phyloP scores from a whole-genome alignment of 2,329 filamentous ascomycete genomes.

The Botrytis hyacinthi region DNA sequence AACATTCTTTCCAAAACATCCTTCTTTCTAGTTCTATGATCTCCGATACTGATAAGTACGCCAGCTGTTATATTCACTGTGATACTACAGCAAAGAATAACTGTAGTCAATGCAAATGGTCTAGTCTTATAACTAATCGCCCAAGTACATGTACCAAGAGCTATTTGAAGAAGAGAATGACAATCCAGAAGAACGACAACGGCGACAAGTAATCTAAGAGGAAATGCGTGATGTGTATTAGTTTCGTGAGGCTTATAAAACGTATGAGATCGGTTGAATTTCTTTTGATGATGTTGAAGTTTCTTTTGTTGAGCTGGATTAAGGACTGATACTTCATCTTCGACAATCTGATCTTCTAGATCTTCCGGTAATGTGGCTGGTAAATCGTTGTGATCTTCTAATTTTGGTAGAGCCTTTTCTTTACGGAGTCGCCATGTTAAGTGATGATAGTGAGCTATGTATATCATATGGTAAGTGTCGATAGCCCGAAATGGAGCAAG shows the following conservation, averaged over 20 bases:
- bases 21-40: slow-evolving; percentile 77
- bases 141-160: slow-evolving; percentile 76
- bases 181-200: slow-evolving; percentile 77
- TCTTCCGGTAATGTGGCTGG: slow-evolving; percentile 40
- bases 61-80: slow-evolving; percentile 75
- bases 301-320: slow-evolving; percentile 63
- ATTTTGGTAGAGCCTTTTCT: slow-evolving; percentile 54
- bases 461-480: slow-evolving; percentile 80
- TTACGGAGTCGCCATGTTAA: slow-evolving; percentile 59
- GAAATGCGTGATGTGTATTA: slow-evolving; percentile 76
- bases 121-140: slow-evolving; percentile 69
- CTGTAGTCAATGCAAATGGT: slow-evolving; percentile 71
- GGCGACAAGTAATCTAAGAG: slow-evolving; percentile 68
- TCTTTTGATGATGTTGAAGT: slow-evolving; percentile 73
- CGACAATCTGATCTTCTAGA: slow-evolving; percentile 35
- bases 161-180: slow-evolving; percentile 77
- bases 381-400: slow-evolving; percentile 61
- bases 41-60: slow-evolving; percentile 72
- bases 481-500: slow-evolving; percentile 72
- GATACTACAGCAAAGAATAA: slow-evolving; percentile 77
- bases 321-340: slow-evolving; percentile 59
- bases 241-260: slow-evolving; percentile 92
- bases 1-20: slow-evolving; percentile 77
- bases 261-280: slow-evolving; percentile 78
- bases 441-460: slow-evolving; percentile 62